Evolutionary conservation across 495 filamentous ascomycete genomes (phyloP).

Genomic region (Lophiotrema nucula): DNA sequence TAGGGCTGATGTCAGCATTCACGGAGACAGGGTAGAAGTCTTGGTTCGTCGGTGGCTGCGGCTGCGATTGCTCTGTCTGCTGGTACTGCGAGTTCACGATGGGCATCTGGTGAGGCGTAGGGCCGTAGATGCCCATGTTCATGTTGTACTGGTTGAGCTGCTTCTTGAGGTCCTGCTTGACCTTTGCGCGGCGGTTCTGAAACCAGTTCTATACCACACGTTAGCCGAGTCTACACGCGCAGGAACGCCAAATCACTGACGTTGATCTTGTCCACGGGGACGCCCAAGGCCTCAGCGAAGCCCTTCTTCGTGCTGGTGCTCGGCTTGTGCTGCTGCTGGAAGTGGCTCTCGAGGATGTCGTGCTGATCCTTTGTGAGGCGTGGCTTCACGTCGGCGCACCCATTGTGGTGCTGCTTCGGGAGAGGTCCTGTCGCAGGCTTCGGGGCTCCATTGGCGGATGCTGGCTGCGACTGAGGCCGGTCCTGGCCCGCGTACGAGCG

Average conservation of each 20-base stretch:
- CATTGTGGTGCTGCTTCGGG: slow-evolving; percentile 25
- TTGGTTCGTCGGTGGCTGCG: slow-evolving; percentile 12
- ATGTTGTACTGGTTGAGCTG: slow-evolving; percentile 31
- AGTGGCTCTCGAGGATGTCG: slow-evolving; percentile 44
- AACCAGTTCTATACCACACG: slow-evolving; percentile 45
- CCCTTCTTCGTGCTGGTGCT: slow-evolving; percentile 43
- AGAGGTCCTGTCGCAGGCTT: slow-evolving; percentile 3
- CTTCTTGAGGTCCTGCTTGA: slow-evolving; percentile 47
- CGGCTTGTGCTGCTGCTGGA: slow-evolving; percentile 41
- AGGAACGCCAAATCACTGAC: slow-evolving; percentile 38
- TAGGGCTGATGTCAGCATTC: slow-evolving; percentile 32
- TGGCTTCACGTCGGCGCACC: slow-evolving; percentile 43
- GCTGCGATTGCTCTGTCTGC: slow-evolving; percentile 15
- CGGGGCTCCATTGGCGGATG: not conserved
- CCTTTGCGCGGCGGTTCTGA: slow-evolving; percentile 46
- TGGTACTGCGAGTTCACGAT: slow-evolving; percentile 15
- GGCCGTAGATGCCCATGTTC: slow-evolving; percentile 28
- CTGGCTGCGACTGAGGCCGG: slow-evolving; percentile 11
- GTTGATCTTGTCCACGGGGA: slow-evolving; percentile 47
- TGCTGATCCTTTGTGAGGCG: slow-evolving; percentile 47
- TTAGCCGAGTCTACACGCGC: slow-evolving; percentile 4
- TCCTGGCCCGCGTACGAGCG: slow-evolving; percentile 10
- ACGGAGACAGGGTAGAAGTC: slow-evolving; percentile 19
- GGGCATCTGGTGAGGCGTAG: slow-evolving; percentile 19
- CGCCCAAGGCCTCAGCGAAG: slow-evolving; percentile 40